phyloP scores from a whole-genome alignment of 208 protist genomes.

The Naegleria lovaniensis region DNA sequence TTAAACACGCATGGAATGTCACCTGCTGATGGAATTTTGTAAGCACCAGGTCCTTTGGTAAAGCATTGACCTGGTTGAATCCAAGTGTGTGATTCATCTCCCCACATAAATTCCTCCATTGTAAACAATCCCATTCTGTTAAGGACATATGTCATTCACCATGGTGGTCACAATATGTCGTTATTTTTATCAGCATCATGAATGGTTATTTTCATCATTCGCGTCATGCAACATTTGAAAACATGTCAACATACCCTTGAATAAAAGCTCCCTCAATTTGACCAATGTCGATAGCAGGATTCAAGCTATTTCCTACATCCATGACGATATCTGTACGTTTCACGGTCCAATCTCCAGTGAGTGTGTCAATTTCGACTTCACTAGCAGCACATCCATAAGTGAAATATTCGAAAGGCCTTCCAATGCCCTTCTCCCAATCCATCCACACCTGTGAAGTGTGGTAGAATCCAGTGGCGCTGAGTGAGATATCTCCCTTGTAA shows the following conservation, averaged over 20 bases:
- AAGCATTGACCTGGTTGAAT: background rate
- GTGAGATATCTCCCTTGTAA: conserved; percentile 29
- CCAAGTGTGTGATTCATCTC: background rate
- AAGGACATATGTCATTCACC: too few species aligned
- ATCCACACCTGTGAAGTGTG: conserved; percentile 27
- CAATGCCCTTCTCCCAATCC: conserved; percentile 30
- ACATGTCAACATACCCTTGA: conserved; percentile 59
- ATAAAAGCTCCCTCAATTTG: conserved; percentile 71
- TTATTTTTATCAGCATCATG: too few species aligned
- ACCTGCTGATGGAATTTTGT: conserved; percentile 62
- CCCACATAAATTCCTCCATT: conserved; percentile 17
- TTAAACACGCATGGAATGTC: conserved; percentile 68
- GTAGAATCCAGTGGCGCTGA: conserved; percentile 61
- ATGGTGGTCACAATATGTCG: too few species aligned
- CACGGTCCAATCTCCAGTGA: conserved; percentile 55
- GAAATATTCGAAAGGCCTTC: conserved; percentile 60
- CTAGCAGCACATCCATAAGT: conserved; percentile 48
- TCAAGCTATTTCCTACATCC: conserved; percentile 55
- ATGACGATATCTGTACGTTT: conserved; percentile 53
- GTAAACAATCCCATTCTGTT: conserved; percentile 47
- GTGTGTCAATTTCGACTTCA: conserved; percentile 60
- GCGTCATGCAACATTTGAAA: too few species aligned
- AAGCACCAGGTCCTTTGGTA: conserved; percentile 29
- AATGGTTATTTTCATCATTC: too few species aligned
- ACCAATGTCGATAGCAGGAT: conserved; percentile 65